A percentile compares a stretch with the other conserved stretches of the same genome.
These are phyloP conservation scores for Gynochthodes officinalis DNA, from an alignment of 257 asterid genomes.

Conservation along the genomic window DNA sequence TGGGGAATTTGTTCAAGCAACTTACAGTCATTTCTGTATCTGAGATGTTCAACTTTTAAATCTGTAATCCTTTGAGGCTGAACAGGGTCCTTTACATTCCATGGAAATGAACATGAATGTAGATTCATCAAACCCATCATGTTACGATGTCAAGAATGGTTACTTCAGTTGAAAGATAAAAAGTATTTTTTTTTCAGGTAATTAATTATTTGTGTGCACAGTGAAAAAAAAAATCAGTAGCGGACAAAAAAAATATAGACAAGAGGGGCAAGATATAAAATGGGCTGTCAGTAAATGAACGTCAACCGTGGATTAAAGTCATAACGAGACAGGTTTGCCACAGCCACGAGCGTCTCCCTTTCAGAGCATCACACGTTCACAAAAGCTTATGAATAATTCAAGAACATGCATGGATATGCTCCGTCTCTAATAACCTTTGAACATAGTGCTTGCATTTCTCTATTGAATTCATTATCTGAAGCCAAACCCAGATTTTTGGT, in stretches of 20 bases:
- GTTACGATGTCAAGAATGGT: neutral
- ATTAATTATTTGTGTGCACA: too few relatives aligned
- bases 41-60: neutral
- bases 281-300: neutral
- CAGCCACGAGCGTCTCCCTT: neutral
- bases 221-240: too few relatives aligned
- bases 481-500: conserved; percentile 11
- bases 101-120: neutral
- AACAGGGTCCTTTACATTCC: neutral
- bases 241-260: neutral
- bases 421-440: conserved; percentile 2
- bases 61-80: neutral
- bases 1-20: conserved; percentile 18
- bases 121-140: neutral
- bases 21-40: conserved; percentile 9
- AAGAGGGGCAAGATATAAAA: neutral
- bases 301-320: neutral
- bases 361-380: neutral
- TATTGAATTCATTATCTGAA: conserved; percentile 2
- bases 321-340: neutral
- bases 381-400: conserved; percentile 14
- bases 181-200: neutral
- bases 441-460: neutral
- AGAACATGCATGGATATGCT: conserved; percentile 14
- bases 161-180: neutral